phyloP scores from a whole-genome alignment of 2,329 filamentous ascomycete species.

The Gremmenia infestans region DNA sequence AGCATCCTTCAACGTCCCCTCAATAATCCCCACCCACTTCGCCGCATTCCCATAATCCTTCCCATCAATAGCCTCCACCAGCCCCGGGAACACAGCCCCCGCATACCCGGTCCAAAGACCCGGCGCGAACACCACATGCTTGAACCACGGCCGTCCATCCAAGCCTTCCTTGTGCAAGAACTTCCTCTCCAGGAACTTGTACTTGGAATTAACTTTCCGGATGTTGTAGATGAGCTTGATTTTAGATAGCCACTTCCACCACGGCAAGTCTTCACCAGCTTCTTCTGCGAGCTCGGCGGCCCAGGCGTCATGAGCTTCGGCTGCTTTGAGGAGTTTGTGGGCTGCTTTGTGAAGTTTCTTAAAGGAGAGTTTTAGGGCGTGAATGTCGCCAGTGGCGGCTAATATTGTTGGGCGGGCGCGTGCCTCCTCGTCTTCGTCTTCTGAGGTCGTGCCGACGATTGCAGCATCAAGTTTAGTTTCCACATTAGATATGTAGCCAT shows the following conservation, averaged over 20 bases:
- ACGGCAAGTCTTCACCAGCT: conserved; percentile 55
- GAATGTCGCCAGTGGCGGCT: conserved; percentile 17
- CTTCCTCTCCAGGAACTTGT: conserved; percentile 76
- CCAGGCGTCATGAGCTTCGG: conserved; percentile 26
- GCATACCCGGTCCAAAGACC: conserved; percentile 89
- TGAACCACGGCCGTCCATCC: conserved; percentile 82
- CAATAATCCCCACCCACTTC: conserved; percentile 56
- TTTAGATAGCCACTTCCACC: conserved; percentile 72
- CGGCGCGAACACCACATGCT: conserved; percentile 90
- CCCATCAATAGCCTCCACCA: conserved; percentile 57
- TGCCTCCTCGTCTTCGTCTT: conserved; percentile 26
- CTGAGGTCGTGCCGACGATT: conserved; percentile 15
- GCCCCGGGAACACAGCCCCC: conserved; percentile 62
- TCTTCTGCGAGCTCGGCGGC: conserved; percentile 34
- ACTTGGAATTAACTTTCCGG: conserved; percentile 67
- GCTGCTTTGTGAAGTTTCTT: conserved; percentile 25
- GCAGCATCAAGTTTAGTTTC: conserved; percentile 26
- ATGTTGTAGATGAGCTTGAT: conserved; percentile 60
- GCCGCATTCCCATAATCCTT: conserved; percentile 53
- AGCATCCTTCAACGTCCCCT: conserved; percentile 44
- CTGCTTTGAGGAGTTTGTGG: conserved; percentile 19
- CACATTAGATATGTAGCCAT: conserved; percentile 27
- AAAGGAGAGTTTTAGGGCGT: conserved; percentile 25
- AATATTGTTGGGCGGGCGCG: conserved; percentile 23
- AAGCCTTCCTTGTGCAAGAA: conserved; percentile 74